Base-by-base conservation (phyloP, 2,329 filamentous ascomycete species). In the Fusarium sp. region DNA sequence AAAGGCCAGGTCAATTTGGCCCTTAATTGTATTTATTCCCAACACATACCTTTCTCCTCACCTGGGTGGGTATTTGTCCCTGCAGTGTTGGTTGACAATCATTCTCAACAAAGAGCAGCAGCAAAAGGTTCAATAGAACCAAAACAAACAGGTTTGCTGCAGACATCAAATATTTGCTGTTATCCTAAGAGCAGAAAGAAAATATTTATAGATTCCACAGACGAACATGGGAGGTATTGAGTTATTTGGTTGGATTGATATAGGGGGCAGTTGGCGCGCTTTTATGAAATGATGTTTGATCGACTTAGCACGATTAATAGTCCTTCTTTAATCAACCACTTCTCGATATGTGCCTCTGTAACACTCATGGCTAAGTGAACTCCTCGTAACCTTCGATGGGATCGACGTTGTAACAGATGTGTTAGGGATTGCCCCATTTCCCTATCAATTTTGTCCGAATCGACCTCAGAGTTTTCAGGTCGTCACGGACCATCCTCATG, bases 201-300 rank as follows among this genome's bases (percentile, higher is more conserved):
- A 41, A 61, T n/a, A 38, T 20, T 14, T 53, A 67, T 70, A 73
- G 54, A 71, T 39, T 36, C 38, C n/a, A 33, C 59, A 45, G 39
- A 52, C 33, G 55, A 46, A 66, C 17, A 46, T 47, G 33, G 41
- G 49, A 45, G n/a, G 29, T 12, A 46, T 62, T 18, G 25, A 55
- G 41, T 35, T 62, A 38, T 38, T 53, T 9, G 29, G 46, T 31
- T 61, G 35, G 39, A 27, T 36, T 57, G 44, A 47, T 44, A 66
- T 8, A 53, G 50, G 54, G 31, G 45, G 20, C 25, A 18, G n/a
- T 38, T 44, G 56, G 65, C 60, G 49, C 49, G n/a, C 49, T 55
- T 71, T 71, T 36, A 71, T 42, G 68, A 70, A 25, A 39, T 49
- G 52, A 63, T 55, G 50, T 44, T 52, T 66, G 62, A 17, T 38